These are phyloP conservation scores for Colletotrichum neosansevieriae DNA, from an alignment of 2,329 filamentous ascomycete genomes.

Conservation along the genomic window DNA sequence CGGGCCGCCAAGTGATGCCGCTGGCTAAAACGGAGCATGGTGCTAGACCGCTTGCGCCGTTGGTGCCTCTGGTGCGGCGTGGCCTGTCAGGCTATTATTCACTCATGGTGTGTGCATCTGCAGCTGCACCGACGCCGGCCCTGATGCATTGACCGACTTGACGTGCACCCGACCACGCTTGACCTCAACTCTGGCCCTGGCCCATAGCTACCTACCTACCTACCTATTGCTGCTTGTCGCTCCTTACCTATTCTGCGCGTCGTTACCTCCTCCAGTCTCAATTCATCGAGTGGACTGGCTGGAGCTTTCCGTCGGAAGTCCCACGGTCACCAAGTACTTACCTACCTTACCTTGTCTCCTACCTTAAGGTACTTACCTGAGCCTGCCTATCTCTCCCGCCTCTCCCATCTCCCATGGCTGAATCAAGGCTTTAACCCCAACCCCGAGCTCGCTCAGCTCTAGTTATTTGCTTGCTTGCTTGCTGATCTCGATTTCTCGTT, in stretches of 20 bases:
- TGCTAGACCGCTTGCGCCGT: constrained; percentile 23
- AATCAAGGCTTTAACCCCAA: constrained; percentile 4
- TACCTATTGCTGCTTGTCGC: background rate
- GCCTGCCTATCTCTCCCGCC: background rate
- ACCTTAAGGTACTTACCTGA: too few relatives aligned
- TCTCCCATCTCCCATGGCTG: constrained; percentile 9
- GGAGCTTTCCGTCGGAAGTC: constrained; percentile 4
- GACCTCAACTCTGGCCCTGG: too few relatives aligned
- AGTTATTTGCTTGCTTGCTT: background rate
- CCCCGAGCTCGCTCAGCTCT: background rate
- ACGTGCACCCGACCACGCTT: constrained; percentile 5
- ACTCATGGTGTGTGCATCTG: constrained; percentile 24
- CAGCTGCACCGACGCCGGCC: constrained; percentile 26
- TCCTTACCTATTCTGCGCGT: background rate
- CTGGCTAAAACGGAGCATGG: constrained; percentile 15
- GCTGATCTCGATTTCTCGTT: constrained; percentile 20
- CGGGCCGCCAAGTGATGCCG: constrained; percentile 32
- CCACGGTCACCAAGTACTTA: too few relatives aligned
- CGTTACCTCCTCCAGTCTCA: constrained; percentile 20
- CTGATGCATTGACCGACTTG: constrained; percentile 32
- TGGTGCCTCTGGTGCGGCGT: constrained; percentile 30
- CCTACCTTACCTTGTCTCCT: too few relatives aligned
- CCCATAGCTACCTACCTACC: too few relatives aligned
- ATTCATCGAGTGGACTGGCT: constrained; percentile 1
- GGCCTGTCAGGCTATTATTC: constrained; percentile 23